Evolutionary conservation across 2,329 filamentous ascomycete species (phyloP).

Genomic region (Aspergillus ochraceoroseus): DNA sequence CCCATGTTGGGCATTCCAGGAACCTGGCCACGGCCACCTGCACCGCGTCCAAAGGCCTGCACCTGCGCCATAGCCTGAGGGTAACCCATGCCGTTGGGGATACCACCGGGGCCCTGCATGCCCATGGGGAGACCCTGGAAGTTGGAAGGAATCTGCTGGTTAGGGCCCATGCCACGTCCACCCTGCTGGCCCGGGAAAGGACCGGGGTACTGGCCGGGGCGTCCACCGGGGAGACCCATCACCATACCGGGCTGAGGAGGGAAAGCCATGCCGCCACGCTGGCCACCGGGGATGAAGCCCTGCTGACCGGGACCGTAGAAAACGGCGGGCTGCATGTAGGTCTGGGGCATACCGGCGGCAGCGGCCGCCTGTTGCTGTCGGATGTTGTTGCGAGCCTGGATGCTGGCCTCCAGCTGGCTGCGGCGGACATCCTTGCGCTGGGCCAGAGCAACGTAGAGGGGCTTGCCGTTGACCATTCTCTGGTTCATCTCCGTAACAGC

Average conservation of each 20-base stretch:
- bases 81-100: slow-evolving; percentile 72
- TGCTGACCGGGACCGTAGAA: slow-evolving; percentile 76
- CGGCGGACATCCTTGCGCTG: slow-evolving; percentile 99
- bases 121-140: slow-evolving; percentile 68
- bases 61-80: slow-evolving; percentile 77
- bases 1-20: slow-evolving; percentile 64
- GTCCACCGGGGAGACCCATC: slow-evolving; percentile 68
- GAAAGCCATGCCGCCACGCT: slow-evolving; percentile 60
- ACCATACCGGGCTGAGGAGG: slow-evolving; percentile 51
- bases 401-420: slow-evolving; percentile 97
- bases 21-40: slow-evolving; percentile 64
- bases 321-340: slow-evolving; percentile 81
- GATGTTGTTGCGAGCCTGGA: slow-evolving; percentile 97
- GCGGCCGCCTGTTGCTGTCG: slow-evolving; percentile 96
- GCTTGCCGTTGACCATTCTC: slow-evolving; percentile 96
- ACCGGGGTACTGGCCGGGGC: slow-evolving; percentile 77
- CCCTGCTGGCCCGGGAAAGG: slow-evolving; percentile 78
- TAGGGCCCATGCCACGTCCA: slow-evolving; percentile 75
- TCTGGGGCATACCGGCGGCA: slow-evolving; percentile 75
- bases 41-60: slow-evolving; percentile 62
- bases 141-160: slow-evolving; percentile 81
- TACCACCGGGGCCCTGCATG: slow-evolving; percentile 60
- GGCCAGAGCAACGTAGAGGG: slow-evolving; percentile 92
- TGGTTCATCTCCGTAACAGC: slow-evolving; percentile 99
- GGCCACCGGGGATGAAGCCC: slow-evolving; percentile 53